Conservation (phyloP, 306 rosid genomes). For the Vigna angularis region DNA sequence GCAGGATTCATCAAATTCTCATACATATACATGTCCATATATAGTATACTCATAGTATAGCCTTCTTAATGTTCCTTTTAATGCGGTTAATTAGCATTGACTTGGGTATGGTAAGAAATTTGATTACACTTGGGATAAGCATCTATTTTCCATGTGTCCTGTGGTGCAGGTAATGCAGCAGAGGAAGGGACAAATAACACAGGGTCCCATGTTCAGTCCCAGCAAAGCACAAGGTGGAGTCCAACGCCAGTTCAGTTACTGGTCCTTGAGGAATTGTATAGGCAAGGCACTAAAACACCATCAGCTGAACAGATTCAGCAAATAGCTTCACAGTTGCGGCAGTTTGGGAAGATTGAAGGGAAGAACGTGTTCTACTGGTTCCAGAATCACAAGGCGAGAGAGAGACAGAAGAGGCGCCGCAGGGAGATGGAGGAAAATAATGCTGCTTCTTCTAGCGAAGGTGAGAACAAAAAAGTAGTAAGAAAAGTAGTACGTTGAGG, state of each 20-base stretch:
- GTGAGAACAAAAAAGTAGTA: conserved; percentile 6
- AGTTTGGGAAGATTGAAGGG: conserved; percentile 78
- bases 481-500: conserved; percentile 15
- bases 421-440: conserved; percentile 50
- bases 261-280: conserved; percentile 65
- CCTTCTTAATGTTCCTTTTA: background rate
- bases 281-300: conserved; percentile 67
- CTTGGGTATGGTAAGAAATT: background rate
- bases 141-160: background rate
- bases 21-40: background rate
- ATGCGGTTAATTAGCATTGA: background rate
- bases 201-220: conserved; percentile 33
- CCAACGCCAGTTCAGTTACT: conserved; percentile 75
- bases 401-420: conserved; percentile 72
- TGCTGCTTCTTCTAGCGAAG: conserved; percentile 7
- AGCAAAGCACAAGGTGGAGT: conserved; percentile 68
- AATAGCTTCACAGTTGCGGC: conserved; percentile 62
- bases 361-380: conserved; percentile 88
- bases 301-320: conserved; percentile 74
- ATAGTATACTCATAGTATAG: background rate
- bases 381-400: conserved; percentile 87
- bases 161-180: conserved; percentile 31
- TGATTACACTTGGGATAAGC: background rate
- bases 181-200: conserved; percentile 39
- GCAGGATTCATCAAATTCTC: background rate